phyloP scores from a whole-genome alignment of 2,329 filamentous ascomycete species.

The Colletotrichum eremochloae region DNA sequence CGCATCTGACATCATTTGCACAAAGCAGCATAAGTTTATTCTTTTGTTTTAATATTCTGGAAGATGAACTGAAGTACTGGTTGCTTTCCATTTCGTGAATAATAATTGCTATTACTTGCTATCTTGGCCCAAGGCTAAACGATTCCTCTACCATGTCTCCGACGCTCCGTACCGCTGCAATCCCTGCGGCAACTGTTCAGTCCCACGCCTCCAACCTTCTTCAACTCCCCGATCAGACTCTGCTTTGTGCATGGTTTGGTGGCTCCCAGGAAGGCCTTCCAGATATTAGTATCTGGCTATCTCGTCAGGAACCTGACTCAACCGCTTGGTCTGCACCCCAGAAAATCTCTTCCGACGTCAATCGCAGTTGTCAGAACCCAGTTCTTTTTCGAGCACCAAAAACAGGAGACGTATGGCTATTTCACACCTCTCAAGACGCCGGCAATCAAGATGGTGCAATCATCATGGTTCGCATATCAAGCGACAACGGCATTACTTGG shows the following conservation, averaged over 20 bases:
- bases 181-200: constrained; percentile 57
- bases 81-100: too few relatives aligned
- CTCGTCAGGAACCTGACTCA: constrained; percentile 50
- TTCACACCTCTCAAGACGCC: constrained; percentile 60
- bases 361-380: constrained; percentile 60
- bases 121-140: too few relatives aligned
- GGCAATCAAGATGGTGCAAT: constrained; percentile 59
- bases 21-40: neutral
- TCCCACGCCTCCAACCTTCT: constrained; percentile 61
- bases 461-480: constrained; percentile 53
- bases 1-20: neutral
- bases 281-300: constrained; percentile 59
- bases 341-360: constrained; percentile 55
- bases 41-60: neutral
- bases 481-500: constrained; percentile 55
- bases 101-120: neutral
- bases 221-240: constrained; percentile 54
- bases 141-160: constrained; percentile 6
- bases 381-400: constrained; percentile 55
- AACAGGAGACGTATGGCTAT: constrained; percentile 54
- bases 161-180: constrained; percentile 38
- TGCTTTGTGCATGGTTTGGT: constrained; percentile 61
- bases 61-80: too few relatives aligned
- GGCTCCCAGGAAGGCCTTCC: constrained; percentile 60
- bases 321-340: constrained; percentile 50